Base-by-base conservation (phyloP, 768 basidiomycete species). In the Leccinum incarnatum region DNA sequence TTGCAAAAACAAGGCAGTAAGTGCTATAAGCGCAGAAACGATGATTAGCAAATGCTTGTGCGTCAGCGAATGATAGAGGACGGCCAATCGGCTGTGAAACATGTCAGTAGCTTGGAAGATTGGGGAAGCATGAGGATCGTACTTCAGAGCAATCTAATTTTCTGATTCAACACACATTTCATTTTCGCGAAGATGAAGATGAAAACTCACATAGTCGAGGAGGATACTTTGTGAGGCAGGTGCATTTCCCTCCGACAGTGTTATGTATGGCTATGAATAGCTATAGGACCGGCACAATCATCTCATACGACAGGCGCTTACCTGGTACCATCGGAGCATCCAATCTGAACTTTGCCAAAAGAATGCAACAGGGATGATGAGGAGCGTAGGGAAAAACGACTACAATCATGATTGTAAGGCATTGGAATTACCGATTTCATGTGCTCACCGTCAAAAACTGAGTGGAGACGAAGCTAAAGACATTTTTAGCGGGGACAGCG, bases 201-300 rank as follows among this genome's bases (percentile, higher is more conserved):
- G 14, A 21, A 37, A 51, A 60, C 83, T 51, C 62, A 87, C 85
- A 69, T 89, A 89, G 68, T 89, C 83, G 25, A 87, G 67, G 17
- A 90, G 73, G n/a, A 90, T 68, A 54, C 83, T 83, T 61, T 84
- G 81, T 56, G 84, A 76, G 1, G 87, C 85, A 2, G 74, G 68
- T 1, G 80, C 81, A 59, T 74, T 73, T 2, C 85, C 86, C 62
- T 76, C 74, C 17, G 81, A 77, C 27, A 90, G 71, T 6, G 78
- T 71, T 5, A 90, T 74, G 60, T 87, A 89, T 3, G 88, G 87
- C 87, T 89, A 58, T 32, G 46, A 47, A 46, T 36, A 51, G 45
- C 15, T 61, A 32, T n/a, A 62, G 57, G 51, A 63, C 25, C 30
- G 12, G 42, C 37, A 45, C 49, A n/a, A 17, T 12, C n/a, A 40